Evolutionary conservation across 1,284 basidiomycete genomes (phyloP), one percentile per base, ranked within the genome.

Genomic region (Fomitiporia mediterranea): DNA sequence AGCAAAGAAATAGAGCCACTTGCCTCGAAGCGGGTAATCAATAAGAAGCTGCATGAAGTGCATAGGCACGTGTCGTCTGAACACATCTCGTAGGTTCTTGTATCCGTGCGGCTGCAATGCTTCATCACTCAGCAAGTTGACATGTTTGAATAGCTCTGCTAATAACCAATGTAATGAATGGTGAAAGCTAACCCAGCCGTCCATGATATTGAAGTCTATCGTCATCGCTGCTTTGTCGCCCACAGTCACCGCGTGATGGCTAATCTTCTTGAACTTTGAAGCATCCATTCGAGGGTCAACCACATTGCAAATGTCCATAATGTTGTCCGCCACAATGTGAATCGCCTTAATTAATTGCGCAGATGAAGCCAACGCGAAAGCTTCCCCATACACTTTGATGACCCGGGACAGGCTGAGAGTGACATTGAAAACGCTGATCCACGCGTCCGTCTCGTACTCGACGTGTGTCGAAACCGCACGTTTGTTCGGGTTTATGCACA

Each of bases 351-450:
- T 74, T 21, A 96, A 78, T 63, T 87, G 80, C 0, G 76, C 72
- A 0, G 81, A 73, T 0, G 70, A 77, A 7, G 82, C 80, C 54
- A 77, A 75, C 30, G 79, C 71, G 66, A 85, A 94, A 0, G 89
- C 86, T 64, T 91, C 89, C 6, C 93, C 94, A 60, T 93, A 90
- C 3, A 89, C 87, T 66, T 93, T 91, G 71, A 92, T 90, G 39
- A 94, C 83, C 42, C 92, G 84, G 2, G 90, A 88, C 13, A 98
- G 73, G 25, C 92, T 94, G 5, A 94, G 81, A 4, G 92, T 92
- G 28, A 95, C 86, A 64, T 94, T 93, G 73, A 97, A 97, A 7
- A 95, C 89, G 65, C 86, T 90, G 60, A 95, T 91, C 92, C 94
- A 97, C 28, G 87, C 84, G 63, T 98, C 95, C 32, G 89, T 87